Evolutionary conservation across 768 basidiomycete genomes (phyloP).

Genomic region (Boletus insuetus): DNA sequence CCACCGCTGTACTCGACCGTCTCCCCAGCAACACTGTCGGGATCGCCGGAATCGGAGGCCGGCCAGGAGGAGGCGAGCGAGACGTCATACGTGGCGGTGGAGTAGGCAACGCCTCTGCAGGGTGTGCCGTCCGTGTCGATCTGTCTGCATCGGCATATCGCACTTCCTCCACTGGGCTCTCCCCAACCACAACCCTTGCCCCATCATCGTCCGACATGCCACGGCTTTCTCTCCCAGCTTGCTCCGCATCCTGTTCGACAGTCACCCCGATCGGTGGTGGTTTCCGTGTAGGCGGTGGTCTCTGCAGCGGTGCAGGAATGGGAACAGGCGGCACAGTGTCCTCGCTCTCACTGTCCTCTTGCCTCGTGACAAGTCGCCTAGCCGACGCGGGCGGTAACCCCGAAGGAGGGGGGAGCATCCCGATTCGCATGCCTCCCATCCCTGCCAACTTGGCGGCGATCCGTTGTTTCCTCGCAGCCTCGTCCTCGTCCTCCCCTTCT

Average conservation of each 20-base stretch:
- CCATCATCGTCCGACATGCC: conserved; percentile 54
- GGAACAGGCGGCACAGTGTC: conserved; percentile 26
- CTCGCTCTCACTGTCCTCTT: conserved; percentile 33
- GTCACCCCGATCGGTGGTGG: conserved; percentile 24
- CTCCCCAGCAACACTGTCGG: conserved; percentile 33
- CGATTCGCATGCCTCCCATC: conserved; percentile 57
- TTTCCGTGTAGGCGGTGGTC: conserved; percentile 30
- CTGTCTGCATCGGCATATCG: conserved; percentile 48
- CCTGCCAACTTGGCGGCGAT: conserved; percentile 53
- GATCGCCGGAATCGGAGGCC: conserved; percentile 38
- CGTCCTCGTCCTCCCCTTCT: conserved; percentile 57
- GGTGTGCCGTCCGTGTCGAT: too few species aligned
- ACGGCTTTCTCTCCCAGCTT: conserved; percentile 44
- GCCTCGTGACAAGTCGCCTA: conserved; percentile 14
- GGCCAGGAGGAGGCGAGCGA: conserved; percentile 32
- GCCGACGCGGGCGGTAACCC: conserved; percentile 15
- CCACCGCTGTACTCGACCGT: conserved; percentile 37
- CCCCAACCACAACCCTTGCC: conserved; percentile 61
- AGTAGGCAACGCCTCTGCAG: conserved; percentile 38
- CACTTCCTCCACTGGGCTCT: conserved; percentile 71
- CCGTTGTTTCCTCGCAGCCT: conserved; percentile 51
- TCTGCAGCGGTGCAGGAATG: conserved; percentile 32
- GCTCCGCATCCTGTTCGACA: conserved; percentile 8
- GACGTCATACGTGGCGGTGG: conserved; percentile 44
- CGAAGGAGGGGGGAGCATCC: conserved; percentile 43